Evolutionary conservation across 2,329 filamentous ascomycete species (phyloP).

Genomic region (Amphichorda felina): DNA sequence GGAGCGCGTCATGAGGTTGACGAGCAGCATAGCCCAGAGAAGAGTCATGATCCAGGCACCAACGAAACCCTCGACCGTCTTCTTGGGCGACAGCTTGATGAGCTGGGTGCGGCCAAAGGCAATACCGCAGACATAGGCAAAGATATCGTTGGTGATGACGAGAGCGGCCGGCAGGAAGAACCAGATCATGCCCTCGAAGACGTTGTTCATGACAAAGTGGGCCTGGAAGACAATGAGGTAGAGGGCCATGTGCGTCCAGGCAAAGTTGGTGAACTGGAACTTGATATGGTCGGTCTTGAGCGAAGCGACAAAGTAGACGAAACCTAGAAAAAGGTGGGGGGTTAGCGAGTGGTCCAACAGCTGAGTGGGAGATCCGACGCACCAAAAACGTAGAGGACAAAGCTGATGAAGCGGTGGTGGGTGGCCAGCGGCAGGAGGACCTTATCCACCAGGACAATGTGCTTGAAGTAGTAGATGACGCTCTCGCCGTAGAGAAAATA

Average conservation of each 20-base stretch:
- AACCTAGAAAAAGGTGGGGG: conserved; percentile 45
- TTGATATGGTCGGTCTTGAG: conserved; percentile 93
- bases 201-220: conserved; percentile 99
- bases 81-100: conserved; percentile 97
- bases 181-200: conserved; percentile 99
- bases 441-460: conserved; percentile 89
- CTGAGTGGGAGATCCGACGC: conserved; percentile 18
- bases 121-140: conserved; percentile 94
- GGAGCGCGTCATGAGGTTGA: conserved; percentile 75
- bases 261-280: conserved; percentile 98
- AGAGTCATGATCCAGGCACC: conserved; percentile 95
- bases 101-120: conserved; percentile 92
- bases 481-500: conserved; percentile 98
- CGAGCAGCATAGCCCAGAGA: conserved; percentile 70
- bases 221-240: conserved; percentile 97
- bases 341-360: not conserved
- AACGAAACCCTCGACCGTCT: conserved; percentile 96
- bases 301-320: conserved; percentile 94
- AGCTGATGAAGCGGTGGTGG: conserved; percentile 97
- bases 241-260: conserved; percentile 98
- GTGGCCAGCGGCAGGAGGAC: conserved; percentile 88
- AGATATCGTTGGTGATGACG: conserved; percentile 98
- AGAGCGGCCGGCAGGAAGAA: conserved; percentile 92
- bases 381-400: conserved; percentile 96
- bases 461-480: conserved; percentile 99